Evolutionary conservation across 1,139 yeast species (phyloP).

Genomic region (Blastobotrys persicus): DNA sequence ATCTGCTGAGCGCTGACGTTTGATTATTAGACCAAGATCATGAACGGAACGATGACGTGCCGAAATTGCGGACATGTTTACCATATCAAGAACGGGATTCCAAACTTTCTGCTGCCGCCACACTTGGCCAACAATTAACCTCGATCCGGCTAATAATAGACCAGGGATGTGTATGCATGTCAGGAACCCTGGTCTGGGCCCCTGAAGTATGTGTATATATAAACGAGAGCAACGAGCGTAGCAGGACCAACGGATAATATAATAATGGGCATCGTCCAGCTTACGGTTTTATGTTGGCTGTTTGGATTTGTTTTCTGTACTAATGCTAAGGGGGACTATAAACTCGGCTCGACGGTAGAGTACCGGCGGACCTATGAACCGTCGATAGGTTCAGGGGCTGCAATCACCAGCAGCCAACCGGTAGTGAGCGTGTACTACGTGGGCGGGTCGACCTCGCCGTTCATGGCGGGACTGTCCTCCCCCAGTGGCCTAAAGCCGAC

Average conservation of each 20-base stretch:
- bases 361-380: not conserved
- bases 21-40: slow-evolving; percentile 56
- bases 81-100: slow-evolving; percentile 87
- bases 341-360: not conserved
- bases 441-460: slow-evolving; percentile 9
- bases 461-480: slow-evolving; percentile 7
- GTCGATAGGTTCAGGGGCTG: not conserved
- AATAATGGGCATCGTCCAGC: not conserved
- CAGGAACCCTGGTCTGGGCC: slow-evolving; percentile 2
- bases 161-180: not conserved
- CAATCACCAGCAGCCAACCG: slow-evolving; percentile 2
- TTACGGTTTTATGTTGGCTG: not conserved
- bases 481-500: slow-evolving; percentile 1
- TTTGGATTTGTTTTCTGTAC: not conserved
- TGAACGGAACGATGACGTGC: slow-evolving; percentile 88
- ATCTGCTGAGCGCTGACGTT: slow-evolving; percentile 12
- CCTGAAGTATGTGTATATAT: not conserved
- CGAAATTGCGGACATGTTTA: slow-evolving; percentile 82
- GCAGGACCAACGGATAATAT: not conserved
- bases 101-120: slow-evolving; percentile 92
- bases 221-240: not conserved
- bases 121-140: slow-evolving; percentile 54
- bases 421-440: not conserved
- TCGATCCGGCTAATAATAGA: not conserved
- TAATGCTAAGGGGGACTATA: not conserved